Percentiles rank a stretch among this genome's conserved stretches.
Evolutionary conservation across 306 rosid species (phyloP).

Genomic region (Sechiopsis laciniata): DNA sequence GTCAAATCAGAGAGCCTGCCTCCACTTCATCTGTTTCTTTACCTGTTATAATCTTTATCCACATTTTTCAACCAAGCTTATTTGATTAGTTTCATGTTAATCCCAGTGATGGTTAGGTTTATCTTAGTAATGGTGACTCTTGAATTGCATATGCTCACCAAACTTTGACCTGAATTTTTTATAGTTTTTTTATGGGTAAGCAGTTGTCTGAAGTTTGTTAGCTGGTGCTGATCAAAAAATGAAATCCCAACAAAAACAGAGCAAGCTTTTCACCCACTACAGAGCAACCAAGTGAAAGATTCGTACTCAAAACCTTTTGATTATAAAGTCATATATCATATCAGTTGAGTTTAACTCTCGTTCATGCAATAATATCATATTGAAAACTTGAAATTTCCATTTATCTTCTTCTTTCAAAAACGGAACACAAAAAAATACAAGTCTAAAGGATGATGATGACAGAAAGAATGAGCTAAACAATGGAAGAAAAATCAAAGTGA

Average conservation of each 20-base stretch:
- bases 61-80: slow-evolving; percentile 10
- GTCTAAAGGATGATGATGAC: neutral
- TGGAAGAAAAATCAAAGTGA: neutral
- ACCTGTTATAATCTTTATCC: neutral
- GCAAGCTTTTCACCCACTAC: no score
- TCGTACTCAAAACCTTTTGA: no score
- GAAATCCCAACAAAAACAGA: neutral
- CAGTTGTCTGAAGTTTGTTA: neutral
- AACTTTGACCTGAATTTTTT: slow-evolving; percentile 4
- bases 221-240: neutral
- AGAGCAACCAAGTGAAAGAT: no score
- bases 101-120: neutral
- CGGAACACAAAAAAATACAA: no score
- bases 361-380: no score
- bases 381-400: neutral
- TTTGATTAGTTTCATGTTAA: slow-evolving; percentile 8
- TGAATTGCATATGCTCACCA: slow-evolving; percentile 2
- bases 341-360: no score
- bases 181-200: no score
- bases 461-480: neutral
- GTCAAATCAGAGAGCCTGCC: neutral
- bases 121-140: neutral
- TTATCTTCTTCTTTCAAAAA: neutral
- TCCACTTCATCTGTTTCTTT: neutral
- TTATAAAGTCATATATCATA: no score